phyloP scores from a whole-genome alignment of 495 filamentous ascomycete genomes.

The Xylaria curta region DNA sequence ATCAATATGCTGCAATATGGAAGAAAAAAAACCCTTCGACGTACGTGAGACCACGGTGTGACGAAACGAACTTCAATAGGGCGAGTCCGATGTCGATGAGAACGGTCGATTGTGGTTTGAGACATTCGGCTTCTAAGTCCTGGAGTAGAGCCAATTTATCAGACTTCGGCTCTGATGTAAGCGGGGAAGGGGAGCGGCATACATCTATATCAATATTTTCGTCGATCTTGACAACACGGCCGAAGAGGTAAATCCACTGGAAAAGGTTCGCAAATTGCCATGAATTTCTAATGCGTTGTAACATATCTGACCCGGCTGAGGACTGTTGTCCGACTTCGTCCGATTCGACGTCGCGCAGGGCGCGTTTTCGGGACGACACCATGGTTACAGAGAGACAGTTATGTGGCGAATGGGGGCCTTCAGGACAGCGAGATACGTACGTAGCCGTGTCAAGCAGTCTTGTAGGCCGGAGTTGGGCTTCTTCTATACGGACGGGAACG shows the following conservation, averaged over 20 bases:
- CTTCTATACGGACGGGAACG: slow-evolving; percentile 5
- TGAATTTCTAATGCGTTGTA: slow-evolving; percentile 78
- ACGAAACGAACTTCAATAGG: slow-evolving; percentile 90
- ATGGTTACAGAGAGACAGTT: slow-evolving; percentile 39
- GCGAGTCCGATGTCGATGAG: slow-evolving; percentile 85
- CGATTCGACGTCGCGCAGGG: slow-evolving; percentile 67
- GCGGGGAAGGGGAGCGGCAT: slow-evolving; percentile 37
- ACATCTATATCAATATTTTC: slow-evolving; percentile 87
- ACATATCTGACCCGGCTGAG: slow-evolving; percentile 58
- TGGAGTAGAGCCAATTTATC: slow-evolving; percentile 45
- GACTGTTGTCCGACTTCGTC: slow-evolving; percentile 49
- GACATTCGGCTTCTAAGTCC: slow-evolving; percentile 88
- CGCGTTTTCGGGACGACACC: slow-evolving; percentile 71
- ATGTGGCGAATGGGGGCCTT: not conserved
- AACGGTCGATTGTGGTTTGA: slow-evolving; percentile 76
- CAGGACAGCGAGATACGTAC: not conserved
- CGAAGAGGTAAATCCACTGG: slow-evolving; percentile 92
- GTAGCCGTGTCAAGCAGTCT: slow-evolving; percentile 5
- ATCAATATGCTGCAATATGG: slow-evolving; percentile 29
- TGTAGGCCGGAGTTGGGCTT: not conserved
- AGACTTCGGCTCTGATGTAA: slow-evolving; percentile 28
- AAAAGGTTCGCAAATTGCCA: slow-evolving; percentile 96
- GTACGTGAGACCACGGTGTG: slow-evolving; percentile 88
- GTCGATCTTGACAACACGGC: slow-evolving; percentile 84
- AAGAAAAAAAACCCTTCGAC: slow-evolving; percentile 43